These are phyloP conservation scores for Acorus calamus DNA, from an alignment of 106 monocot genomes.

Conservation along the genomic window DNA sequence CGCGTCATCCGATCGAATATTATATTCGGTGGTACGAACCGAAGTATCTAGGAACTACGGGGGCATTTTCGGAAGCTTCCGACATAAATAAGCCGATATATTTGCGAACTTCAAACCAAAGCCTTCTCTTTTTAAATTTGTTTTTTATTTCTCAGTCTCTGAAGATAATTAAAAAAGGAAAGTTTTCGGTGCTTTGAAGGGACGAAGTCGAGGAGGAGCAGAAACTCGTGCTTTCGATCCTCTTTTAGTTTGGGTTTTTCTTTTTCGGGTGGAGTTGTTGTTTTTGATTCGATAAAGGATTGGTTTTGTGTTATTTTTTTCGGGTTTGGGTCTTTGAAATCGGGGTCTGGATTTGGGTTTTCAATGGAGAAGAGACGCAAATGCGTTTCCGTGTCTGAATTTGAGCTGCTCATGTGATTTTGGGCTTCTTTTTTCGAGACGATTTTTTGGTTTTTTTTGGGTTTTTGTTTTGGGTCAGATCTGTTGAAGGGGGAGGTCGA, in stretches of 20 bases:
- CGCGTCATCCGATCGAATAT: no score
- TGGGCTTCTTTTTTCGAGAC: background rate
- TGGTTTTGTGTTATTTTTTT: no score
- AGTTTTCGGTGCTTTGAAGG: slow-evolving; percentile 28
- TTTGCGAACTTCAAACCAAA: no score
- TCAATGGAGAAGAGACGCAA: slow-evolving; percentile 9
- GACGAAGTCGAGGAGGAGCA: slow-evolving; percentile 7
- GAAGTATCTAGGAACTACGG: no score
- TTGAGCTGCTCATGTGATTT: background rate
- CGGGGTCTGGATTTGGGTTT: slow-evolving; percentile 8
- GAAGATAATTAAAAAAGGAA: slow-evolving; percentile 14
- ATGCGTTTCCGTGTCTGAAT: slow-evolving; percentile 3
- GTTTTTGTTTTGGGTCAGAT: background rate
- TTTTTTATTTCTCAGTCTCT: background rate
- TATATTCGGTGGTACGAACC: no score
- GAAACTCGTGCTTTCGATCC: no score
- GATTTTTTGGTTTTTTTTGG: background rate
- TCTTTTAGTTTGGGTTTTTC: no score
- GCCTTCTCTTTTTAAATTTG: no score
- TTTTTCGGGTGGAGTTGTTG: no score
- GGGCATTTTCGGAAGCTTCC: no score
- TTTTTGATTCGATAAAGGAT: no score
- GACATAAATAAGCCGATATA: no score
- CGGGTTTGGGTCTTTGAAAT: background rate
- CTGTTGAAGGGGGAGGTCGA: background rate